Evolutionary conservation across 2,329 filamentous ascomycete species (phyloP).

Genomic region (Alternaria triticimaculans): DNA sequence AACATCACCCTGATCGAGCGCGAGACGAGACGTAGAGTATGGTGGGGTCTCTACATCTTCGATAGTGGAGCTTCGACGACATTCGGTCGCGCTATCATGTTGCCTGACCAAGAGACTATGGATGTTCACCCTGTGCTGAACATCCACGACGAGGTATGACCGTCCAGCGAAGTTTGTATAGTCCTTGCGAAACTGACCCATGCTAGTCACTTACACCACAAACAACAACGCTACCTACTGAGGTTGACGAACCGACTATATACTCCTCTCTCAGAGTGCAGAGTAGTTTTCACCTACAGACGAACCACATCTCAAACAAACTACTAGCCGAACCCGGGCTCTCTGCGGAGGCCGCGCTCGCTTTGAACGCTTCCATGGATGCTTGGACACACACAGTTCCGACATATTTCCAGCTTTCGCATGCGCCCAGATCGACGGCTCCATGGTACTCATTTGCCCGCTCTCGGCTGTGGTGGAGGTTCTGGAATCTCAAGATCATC

Average conservation of each 20-base stretch:
- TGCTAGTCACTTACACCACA: conserved; percentile 31
- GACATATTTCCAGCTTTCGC: conserved; percentile 22
- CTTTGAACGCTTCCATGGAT: conserved; percentile 25
- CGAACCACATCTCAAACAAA: conserved; percentile 32
- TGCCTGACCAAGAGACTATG: conserved; percentile 34
- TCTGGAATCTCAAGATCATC: conserved; percentile 37
- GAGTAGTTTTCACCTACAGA: conserved; percentile 32
- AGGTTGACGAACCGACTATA: conserved; percentile 25
- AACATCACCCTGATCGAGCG: conserved; percentile 35
- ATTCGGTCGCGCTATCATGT: conserved; percentile 32
- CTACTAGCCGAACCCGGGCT: conserved; percentile 32
- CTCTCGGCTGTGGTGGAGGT: conserved; percentile 34
- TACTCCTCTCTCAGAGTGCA: conserved; percentile 30
- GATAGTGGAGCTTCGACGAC: conserved; percentile 37
- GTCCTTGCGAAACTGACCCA: neutral
- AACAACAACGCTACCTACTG: conserved; percentile 22
- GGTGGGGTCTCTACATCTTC: conserved; percentile 37
- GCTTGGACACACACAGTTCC: conserved; percentile 26
- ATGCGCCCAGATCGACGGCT: conserved; percentile 10
- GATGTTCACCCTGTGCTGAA: conserved; percentile 34
- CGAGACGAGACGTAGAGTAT: conserved; percentile 31
- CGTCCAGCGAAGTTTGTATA: neutral
- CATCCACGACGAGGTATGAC: conserved; percentile 26
- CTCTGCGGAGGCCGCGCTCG: conserved; percentile 32
- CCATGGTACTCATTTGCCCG: conserved; percentile 32